These are phyloP conservation scores for Coix lacrymajobi DNA, from an alignment of 176 grass and related monocot genomes.

Conservation along the genomic window DNA sequence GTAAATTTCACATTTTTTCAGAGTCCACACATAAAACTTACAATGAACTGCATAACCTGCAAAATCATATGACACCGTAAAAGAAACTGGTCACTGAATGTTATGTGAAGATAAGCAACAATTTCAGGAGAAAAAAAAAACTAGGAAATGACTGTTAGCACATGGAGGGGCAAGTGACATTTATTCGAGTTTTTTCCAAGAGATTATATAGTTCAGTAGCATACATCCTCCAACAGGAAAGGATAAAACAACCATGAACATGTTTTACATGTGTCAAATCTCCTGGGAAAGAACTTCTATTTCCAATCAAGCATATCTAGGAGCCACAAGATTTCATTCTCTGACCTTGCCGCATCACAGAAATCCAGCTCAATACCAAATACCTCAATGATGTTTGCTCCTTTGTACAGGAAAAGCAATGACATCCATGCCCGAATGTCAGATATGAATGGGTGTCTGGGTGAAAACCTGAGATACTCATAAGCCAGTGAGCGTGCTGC, in stretches of 20 bases:
- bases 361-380: slow-evolving; percentile 84
- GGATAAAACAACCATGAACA: slow-evolving; percentile 20
- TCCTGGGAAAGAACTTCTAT: slow-evolving; percentile 26
- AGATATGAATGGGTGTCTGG: slow-evolving; percentile 62
- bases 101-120: not conserved
- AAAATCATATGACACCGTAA: not conserved
- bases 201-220: not conserved
- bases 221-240: slow-evolving; percentile 9
- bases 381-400: slow-evolving; percentile 39
- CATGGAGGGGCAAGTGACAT: not conserved
- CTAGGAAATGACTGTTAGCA: not conserved
- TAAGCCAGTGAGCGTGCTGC: slow-evolving; percentile 59
- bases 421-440: slow-evolving; percentile 80
- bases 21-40: not conserved
- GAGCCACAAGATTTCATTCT: slow-evolving; percentile 71
- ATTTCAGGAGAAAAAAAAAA: not conserved
- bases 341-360: slow-evolving; percentile 63
- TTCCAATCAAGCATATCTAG: slow-evolving; percentile 90
- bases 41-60: not conserved
- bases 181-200: not conserved
- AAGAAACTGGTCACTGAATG: not conserved
- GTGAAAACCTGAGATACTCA: slow-evolving; percentile 74
- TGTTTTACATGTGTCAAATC: slow-evolving; percentile 24
- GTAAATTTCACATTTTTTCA: not conserved
- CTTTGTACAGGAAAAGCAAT: slow-evolving; percentile 55